Base-by-base conservation (phyloP, 352 stramenopile species). In the Pythium sukuiense region DNA sequence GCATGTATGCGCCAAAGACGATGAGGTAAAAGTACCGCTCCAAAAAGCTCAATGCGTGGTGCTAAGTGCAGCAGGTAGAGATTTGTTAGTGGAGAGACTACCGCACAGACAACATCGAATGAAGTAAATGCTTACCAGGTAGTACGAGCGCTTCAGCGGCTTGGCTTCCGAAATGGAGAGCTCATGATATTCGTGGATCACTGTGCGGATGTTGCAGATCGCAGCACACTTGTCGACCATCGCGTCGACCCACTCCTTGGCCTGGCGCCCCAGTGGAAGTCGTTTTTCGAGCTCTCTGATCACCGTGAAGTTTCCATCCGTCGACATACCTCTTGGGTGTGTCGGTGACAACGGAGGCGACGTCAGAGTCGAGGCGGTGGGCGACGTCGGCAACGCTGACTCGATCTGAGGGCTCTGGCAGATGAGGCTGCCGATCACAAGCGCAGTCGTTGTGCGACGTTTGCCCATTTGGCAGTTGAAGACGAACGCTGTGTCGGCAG, bases 391-490 rank as follows among this genome's bases (percentile, higher is more conserved):
- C 18, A 32, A 12, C 1, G 74, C 61, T 6, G 74, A 3, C 20
- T 71, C 53, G 33, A 85, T 55, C 2, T 53, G 59, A 12, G 74
- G 71, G 2, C 75, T 78, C 61, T 91, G 70, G 73, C 75, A 92
- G 37, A 92, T 81, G 6, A 94, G 74, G 57, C 76, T 80, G 13
- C 71, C 76, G 13, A 94, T 74, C 55, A 92, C 82, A 48, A 96
- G 74, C 2, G 83, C 85, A 1, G 84, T 94, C 7, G 87, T 96
- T 14, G 87, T 94, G 13, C 87, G 82, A 9, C 85, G 81, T 61
- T 93, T 92, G 13, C 87, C 87, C 84, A 93, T 94, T 71, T 96
- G 87, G 32, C 87, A 96, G 49, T 96, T 96, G 61, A 95, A 95
- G 14, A 95, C 80, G 66, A 93, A 87, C n/a, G 87, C 87, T 18